These are phyloP conservation scores for Sarocladium brachiariae DNA, from an alignment of 2,329 filamentous ascomycete genomes.

Conservation along the genomic window DNA sequence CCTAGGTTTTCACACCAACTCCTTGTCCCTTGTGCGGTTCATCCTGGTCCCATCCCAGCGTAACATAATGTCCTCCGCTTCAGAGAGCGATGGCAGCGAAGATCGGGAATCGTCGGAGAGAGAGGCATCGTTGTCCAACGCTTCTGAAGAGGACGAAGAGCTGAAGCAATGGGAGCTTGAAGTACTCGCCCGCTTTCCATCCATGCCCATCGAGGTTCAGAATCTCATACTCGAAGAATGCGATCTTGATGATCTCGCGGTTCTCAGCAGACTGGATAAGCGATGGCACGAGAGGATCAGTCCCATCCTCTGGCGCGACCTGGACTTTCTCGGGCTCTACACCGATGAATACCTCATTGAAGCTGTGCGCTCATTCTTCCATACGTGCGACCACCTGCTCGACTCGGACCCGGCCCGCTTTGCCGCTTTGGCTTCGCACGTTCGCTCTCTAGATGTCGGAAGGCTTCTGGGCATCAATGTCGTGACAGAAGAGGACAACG, in stretches of 20 bases:
- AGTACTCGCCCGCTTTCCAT: not conserved
- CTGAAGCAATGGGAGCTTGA: not conserved
- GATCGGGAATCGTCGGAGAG: too few species aligned
- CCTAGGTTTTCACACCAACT: too few species aligned
- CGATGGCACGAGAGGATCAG: not conserved
- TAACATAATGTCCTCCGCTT: too few species aligned
- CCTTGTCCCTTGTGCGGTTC: too few species aligned
- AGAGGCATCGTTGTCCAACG: too few species aligned
- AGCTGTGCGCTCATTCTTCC: not conserved
- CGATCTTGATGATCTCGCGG: slow-evolving; percentile 23
- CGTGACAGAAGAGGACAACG: not conserved
- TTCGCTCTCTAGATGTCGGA: not conserved
- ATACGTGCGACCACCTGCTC: not conserved
- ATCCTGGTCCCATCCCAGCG: too few species aligned
- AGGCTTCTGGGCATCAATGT: not conserved
- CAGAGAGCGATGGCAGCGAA: too few species aligned
- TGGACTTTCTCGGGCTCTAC: not conserved
- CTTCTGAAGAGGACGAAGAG: too few species aligned
- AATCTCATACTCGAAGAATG: not conserved
- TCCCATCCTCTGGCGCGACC: not conserved
- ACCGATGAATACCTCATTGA: not conserved
- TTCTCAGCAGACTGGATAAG: slow-evolving; percentile 21
- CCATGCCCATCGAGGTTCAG: not conserved
- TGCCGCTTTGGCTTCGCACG: not conserved
- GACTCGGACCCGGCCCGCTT: not conserved